Base-by-base conservation (phyloP, 495 filamentous ascomycete species). In the Talaromyces liani region DNA sequence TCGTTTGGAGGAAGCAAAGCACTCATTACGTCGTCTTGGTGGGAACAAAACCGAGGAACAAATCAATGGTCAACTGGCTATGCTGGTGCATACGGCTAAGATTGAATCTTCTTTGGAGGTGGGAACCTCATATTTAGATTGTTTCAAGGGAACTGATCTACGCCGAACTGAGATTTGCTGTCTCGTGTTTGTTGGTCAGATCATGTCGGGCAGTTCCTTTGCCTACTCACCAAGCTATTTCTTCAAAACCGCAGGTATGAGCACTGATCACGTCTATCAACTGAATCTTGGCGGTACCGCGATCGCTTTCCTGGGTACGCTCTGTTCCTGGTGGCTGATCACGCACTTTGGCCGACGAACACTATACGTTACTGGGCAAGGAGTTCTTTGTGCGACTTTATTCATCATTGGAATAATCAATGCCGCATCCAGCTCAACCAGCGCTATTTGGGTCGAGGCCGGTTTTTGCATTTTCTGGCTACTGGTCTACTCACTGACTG, bases 391-490 rank as follows among this genome's bases (percentile, higher is more conserved):
- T 7, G 61, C 81, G 8, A 61, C 86, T 2, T 76, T 84, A 65
- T 71, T 88, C 58, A 65, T 87, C 6, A 84, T 88, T 36, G 87
- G 85, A 27, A 82, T 85, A n/a, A 72, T 88, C n/a, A 85, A 85
- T 51, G 78, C 87, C 14, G 78, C 82, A 0, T 71, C 77, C 0
- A 69, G 77, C 39, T 70, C 75, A 31, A 64, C 18, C 20, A 64
- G 70, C 0, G 67, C 68, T 5, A 70, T 70, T 64, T 79, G 75
- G 73, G 71, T 66, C 0, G 69, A 75, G 34, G 75, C 83, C 31
- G 80, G 78, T 0, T 81, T 91, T 56, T 82, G 90, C 73, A 69
- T 91, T 41, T 66, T 85, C 64, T 92, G 85, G 82, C 83, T 87
- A 1, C 74, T 90, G 65, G 78, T 81, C 14, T 92, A 91, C 69